Base-by-base conservation (phyloP, 2,329 filamentous ascomycete species). In the Curvularia sp. region DNA sequence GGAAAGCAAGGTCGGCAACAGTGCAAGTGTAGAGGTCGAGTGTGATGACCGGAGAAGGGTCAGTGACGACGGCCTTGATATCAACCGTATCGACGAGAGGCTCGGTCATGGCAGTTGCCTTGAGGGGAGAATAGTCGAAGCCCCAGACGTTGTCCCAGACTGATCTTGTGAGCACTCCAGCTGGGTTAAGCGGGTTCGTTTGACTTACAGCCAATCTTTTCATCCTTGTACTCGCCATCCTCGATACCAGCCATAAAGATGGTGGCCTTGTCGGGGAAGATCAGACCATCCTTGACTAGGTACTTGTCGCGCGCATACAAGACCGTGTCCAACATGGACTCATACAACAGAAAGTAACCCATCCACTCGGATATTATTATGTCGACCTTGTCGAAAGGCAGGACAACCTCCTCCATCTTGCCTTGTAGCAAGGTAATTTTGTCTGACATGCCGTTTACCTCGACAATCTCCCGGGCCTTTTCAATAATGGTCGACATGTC, bases 341-440 rank as follows among this genome's bases (percentile, higher is more conserved):
- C 95, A 81, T 99, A 99, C 61, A 99, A 88, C 52, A 99, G 83
- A 84, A 98, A 98, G 83, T 99, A 99, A 32, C 95, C 95, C 95
- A 99, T 99, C 95, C 95, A 99, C 84, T 99, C 95, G 1, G 94
- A 98, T 78, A 99, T 96, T 81, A 99, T 99, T 77, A 99, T 99
- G 76, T 99, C 95, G 66, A 99, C 95, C 81, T 98, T 91, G 74
- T 92, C 90, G 80, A 90, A 97, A 19, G 95, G 95, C 63, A 99
- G 84, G 74, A 90, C 84, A 45, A 99, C 93, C 82, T 99, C 95
- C 83, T 99, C 95, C 95, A 99, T 99, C 87, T 99, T 99, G 78
- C 95, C 95, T 83, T 98, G 95, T 65, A 99, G 87, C 59, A 99
- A 87, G 52, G 95, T 98, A 78, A 99, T 97, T 86, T 97, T 96